A percentile compares a stretch with the other conserved stretches of the same genome.
Conservation (phyloP, 73 alveolate genomes). For the Paramecium primaurelia region DNA sequence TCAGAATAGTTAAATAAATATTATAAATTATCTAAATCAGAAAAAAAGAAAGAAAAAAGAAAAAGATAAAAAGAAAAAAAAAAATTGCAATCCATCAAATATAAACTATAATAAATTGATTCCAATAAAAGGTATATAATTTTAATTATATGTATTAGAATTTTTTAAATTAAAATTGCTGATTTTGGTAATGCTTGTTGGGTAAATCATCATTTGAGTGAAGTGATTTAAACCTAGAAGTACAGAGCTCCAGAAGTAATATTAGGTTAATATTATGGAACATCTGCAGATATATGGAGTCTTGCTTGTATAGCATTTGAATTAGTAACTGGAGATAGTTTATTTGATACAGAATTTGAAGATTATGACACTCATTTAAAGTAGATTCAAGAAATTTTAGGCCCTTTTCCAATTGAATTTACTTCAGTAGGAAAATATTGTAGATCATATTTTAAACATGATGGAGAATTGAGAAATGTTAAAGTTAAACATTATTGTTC, state of each 20-base stretch:
- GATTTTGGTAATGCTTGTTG: constrained; percentile 61
- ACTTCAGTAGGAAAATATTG: background rate
- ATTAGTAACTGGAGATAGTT: constrained; percentile 7
- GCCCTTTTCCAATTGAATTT: background rate
- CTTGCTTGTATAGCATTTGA: constrained; percentile 44
- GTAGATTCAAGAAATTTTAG: background rate
- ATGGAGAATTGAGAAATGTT: background rate
- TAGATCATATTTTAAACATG: background rate
- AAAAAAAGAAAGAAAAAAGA: constrained; percentile 10
- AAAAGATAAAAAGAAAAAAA: background rate
- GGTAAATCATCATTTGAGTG: constrained; percentile 69
- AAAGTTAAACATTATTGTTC: background rate
- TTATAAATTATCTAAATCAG: background rate
- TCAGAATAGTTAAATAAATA: background rate
- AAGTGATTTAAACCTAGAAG: constrained; percentile 53
- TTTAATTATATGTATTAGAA: background rate
- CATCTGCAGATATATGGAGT: constrained; percentile 44
- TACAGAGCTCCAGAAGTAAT: constrained; percentile 60
- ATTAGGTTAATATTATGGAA: background rate
- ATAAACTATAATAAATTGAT: background rate
- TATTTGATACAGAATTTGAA: background rate
- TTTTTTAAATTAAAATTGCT: constrained; percentile 82
- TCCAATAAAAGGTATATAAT: background rate
- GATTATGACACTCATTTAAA: background rate
- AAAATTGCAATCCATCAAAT: background rate